phyloP scores from a whole-genome alignment of 2,329 filamentous ascomycete species.

The Leptoxyphium fumago region DNA sequence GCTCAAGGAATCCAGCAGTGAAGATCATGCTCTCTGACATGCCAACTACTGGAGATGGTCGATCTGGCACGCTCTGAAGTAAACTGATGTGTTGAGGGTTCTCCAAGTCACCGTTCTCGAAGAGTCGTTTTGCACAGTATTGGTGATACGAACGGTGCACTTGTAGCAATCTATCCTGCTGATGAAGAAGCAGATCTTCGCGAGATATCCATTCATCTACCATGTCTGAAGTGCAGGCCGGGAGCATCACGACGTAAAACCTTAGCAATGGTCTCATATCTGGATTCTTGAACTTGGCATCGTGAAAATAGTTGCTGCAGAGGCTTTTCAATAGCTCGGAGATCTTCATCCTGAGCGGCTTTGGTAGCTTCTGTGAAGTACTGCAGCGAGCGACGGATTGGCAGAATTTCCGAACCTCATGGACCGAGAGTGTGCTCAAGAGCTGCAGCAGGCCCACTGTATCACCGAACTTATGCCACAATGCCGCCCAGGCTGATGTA shows the following conservation, averaged over 20 bases:
- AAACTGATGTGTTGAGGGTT: neutral
- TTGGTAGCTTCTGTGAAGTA: conserved; percentile 1
- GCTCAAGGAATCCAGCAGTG: conserved; percentile 1
- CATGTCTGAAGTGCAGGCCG: conserved; percentile 8
- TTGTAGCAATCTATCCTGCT: conserved; percentile 1
- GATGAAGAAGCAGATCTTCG: neutral
- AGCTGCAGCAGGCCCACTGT: conserved; percentile 8
- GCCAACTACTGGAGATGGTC: neutral
- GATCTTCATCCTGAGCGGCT: conserved; percentile 3
- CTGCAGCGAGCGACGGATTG: conserved; percentile 3
- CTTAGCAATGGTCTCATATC: conserved; percentile 7
- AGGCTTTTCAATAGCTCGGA: conserved; percentile 8
- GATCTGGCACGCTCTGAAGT: neutral
- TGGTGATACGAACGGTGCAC: conserved; percentile 2
- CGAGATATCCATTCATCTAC: conserved; percentile 2
- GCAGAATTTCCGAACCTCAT: conserved; percentile 9
- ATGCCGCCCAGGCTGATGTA: conserved; percentile 1
- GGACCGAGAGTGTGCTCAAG: conserved; percentile 8
- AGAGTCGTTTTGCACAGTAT: conserved; percentile 1
- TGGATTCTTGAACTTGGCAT: conserved; percentile 2
- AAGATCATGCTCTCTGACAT: conserved; percentile 2
- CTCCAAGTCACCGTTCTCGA: neutral
- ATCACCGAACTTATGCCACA: conserved; percentile 9
- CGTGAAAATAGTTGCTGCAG: conserved; percentile 3
- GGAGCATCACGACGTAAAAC: conserved; percentile 5